Conservation (phyloP, 1,284 basidiomycete species). For the Thelephora terrestris region DNA sequence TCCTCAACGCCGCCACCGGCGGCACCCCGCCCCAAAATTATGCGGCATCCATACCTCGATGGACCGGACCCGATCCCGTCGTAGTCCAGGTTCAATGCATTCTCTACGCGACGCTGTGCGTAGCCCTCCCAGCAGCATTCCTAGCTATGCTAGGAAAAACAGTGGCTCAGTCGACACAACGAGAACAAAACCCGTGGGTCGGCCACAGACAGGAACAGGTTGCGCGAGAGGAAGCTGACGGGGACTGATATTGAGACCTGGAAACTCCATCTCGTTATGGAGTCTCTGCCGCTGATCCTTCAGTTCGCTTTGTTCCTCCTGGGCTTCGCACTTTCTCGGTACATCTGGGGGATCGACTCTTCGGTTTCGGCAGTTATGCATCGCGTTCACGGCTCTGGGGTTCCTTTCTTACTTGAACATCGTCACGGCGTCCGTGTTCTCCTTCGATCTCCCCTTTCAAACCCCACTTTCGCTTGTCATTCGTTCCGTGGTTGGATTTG, state of each 20-base stretch:
- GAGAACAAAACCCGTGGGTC: too few species aligned
- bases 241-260: slow-evolving; percentile 2
- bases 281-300: slow-evolving; percentile 1
- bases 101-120: too few species aligned
- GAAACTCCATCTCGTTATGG: slow-evolving; percentile 1
- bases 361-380: not conserved
- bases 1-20: not conserved
- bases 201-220: not conserved
- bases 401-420: slow-evolving; percentile 1
- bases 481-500: not conserved
- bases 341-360: not conserved
- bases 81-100: too few species aligned
- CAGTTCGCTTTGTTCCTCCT: slow-evolving; percentile 4
- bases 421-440: too few species aligned
- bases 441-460: too few species aligned
- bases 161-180: too few species aligned
- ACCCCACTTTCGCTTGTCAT: too few species aligned
- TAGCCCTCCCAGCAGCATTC: too few species aligned
- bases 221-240: not conserved
- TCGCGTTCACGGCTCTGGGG: not conserved
- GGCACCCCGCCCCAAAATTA: not conserved
- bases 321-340: not conserved
- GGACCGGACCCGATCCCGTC: too few species aligned
- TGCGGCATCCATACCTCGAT: not conserved
- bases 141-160: too few species aligned